Conservation (phyloP, 441 rosid genomes). For the Dalechampia spathulata region DNA sequence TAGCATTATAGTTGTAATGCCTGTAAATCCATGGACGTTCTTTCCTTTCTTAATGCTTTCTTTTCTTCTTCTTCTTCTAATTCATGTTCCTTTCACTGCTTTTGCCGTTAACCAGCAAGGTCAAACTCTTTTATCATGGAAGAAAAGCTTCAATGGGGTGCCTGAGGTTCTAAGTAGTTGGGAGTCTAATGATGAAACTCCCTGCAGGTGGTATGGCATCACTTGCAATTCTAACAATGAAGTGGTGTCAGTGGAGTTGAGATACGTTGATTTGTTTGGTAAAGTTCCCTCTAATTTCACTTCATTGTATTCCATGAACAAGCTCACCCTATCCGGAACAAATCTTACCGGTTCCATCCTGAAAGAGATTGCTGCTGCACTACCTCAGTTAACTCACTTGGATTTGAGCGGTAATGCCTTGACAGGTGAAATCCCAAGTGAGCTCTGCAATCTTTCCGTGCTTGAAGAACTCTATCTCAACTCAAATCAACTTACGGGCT, state of each 20-base stretch:
- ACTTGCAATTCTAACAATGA: conserved; percentile 30
- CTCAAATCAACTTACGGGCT: conserved; percentile 46
- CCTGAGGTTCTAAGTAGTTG: conserved; percentile 31
- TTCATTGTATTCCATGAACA: conserved; percentile 36
- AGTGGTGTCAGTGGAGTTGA: conserved; percentile 40
- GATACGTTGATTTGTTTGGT: conserved; percentile 45
- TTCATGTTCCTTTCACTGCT: conserved; percentile 12
- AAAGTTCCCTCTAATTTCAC: conserved; percentile 37
- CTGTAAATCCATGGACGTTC: conserved; percentile 42
- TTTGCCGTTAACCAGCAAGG: conserved; percentile 47
- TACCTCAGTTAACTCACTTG: conserved; percentile 29
- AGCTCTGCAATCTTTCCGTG: conserved; percentile 36
- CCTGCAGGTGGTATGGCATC: conserved; percentile 54
- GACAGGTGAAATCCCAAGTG: conserved; percentile 43
- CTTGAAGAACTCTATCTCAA: conserved; percentile 46
- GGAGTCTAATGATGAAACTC: conserved; percentile 32
- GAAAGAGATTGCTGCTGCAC: conserved; percentile 26
- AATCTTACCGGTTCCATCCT: conserved; percentile 62
- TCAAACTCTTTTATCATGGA: conserved; percentile 57
- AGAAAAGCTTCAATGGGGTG: conserved; percentile 32
- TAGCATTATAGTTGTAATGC: conserved; percentile 42
- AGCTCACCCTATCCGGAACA: conserved; percentile 43
- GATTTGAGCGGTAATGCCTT: conserved; percentile 59
- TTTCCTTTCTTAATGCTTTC: conserved; percentile 24
- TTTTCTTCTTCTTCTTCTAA: conserved; percentile 11